These are phyloP conservation scores for Monilinia fructigena DNA, from an alignment of 2,329 filamentous ascomycete genomes.

Conservation along the genomic window DNA sequence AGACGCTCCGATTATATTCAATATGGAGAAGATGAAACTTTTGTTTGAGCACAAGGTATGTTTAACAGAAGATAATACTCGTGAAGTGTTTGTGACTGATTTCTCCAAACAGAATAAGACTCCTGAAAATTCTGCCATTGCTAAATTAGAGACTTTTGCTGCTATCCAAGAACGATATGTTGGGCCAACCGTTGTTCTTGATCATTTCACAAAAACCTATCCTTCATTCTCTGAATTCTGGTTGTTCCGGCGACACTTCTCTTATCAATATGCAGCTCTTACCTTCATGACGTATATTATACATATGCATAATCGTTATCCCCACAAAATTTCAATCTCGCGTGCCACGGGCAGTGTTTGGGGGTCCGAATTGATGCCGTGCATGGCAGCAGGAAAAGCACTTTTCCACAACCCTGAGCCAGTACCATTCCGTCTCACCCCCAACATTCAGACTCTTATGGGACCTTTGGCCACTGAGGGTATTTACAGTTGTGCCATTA, in stretches of 20 bases:
- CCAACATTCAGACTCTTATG: slow-evolving; percentile 94
- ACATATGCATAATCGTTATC: slow-evolving; percentile 94
- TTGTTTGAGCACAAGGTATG: slow-evolving; percentile 58
- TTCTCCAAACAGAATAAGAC: slow-evolving; percentile 53
- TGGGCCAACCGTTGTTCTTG: slow-evolving; percentile 73
- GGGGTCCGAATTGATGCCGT: slow-evolving; percentile 91
- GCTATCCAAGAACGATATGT: slow-evolving; percentile 95
- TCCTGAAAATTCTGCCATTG: slow-evolving; percentile 66
- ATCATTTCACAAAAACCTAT: slow-evolving; percentile 88
- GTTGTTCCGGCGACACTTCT: slow-evolving; percentile 96
- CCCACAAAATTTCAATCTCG: slow-evolving; percentile 91
- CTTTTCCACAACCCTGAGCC: slow-evolving; percentile 94
- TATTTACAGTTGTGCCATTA: slow-evolving; percentile 90
- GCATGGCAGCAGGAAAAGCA: slow-evolving; percentile 79
- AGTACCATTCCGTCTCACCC: slow-evolving; percentile 94
- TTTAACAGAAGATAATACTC: slow-evolving; percentile 5
- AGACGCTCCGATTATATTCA: slow-evolving; percentile 92
- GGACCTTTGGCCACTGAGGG: slow-evolving; percentile 94
- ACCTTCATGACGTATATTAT: slow-evolving; percentile 99
- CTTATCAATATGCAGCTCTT: slow-evolving; percentile 89
- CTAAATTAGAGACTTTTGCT: slow-evolving; percentile 86
- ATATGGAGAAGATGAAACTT: slow-evolving; percentile 87
- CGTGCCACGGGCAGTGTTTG: slow-evolving; percentile 88
- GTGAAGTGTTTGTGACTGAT: slow-evolving; percentile 36
- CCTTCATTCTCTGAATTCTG: slow-evolving; percentile 92